These are phyloP conservation scores for Fonsecaea erecta DNA, from an alignment of 2,329 filamentous ascomycete species.

Conservation along the genomic window DNA sequence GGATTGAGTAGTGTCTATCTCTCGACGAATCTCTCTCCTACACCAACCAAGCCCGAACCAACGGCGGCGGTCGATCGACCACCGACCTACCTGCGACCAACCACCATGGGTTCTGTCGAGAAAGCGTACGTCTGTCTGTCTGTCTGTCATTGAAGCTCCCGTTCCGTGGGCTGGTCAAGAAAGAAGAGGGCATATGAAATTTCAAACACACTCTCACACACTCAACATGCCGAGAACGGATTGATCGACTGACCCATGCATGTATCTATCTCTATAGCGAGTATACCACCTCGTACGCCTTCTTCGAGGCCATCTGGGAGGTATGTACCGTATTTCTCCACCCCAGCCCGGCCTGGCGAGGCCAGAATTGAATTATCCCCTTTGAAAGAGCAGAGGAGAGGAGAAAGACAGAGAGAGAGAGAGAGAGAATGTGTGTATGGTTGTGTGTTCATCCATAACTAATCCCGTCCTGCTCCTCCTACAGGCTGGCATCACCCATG, in stretches of 20 bases:
- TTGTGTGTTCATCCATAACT: background rate
- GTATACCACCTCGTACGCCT: slow-evolving; percentile 77
- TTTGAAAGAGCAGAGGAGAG: too few relatives aligned
- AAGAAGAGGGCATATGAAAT: background rate
- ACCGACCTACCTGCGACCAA: slow-evolving; percentile 12
- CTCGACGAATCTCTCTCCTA: too few relatives aligned
- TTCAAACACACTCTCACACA: too few relatives aligned
- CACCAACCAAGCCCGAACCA: too few relatives aligned
- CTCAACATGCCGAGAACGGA: too few relatives aligned
- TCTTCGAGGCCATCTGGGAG: slow-evolving; percentile 81
- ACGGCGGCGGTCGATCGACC: too few relatives aligned
- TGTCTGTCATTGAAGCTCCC: background rate
- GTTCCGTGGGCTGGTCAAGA: background rate
- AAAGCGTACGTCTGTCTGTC: slow-evolving; percentile 15
- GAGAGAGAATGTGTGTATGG: too few relatives aligned
- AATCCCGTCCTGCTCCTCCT: slow-evolving; percentile 17
- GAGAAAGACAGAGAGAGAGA: too few relatives aligned
- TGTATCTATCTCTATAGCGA: slow-evolving; percentile 9
- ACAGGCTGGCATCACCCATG: slow-evolving; percentile 56
- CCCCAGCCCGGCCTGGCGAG: too few relatives aligned
- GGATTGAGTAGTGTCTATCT: too few relatives aligned
- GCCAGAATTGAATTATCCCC: too few relatives aligned
- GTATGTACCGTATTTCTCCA: slow-evolving; percentile 51
- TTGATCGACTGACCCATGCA: too few relatives aligned
- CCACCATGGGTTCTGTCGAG: slow-evolving; percentile 29